phyloP scores from a whole-genome alignment of 768 basidiomycete species.

The Serendipita indica region DNA sequence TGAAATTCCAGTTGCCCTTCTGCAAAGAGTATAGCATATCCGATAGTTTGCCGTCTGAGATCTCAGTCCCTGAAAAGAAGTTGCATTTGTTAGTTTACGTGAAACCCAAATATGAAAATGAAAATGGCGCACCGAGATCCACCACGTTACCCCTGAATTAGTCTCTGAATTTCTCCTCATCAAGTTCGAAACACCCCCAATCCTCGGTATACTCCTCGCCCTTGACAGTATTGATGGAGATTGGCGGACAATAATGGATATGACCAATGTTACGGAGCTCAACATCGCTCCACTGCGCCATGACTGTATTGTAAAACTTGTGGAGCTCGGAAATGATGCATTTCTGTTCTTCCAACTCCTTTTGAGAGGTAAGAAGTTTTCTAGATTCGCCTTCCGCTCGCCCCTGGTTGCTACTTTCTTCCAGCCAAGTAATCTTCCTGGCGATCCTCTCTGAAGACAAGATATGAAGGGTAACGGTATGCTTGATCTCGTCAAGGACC shows the following conservation, averaged over 20 bases:
- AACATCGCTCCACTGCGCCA: slow-evolving; percentile 11
- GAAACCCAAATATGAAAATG: slow-evolving; percentile 7
- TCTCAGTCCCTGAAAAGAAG: slow-evolving; percentile 11
- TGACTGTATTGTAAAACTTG: slow-evolving; percentile 10
- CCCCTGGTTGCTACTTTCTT: slow-evolving; percentile 7
- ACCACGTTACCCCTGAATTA: slow-evolving; percentile 14
- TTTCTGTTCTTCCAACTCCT: slow-evolving; percentile 5
- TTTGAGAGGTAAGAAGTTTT: background rate
- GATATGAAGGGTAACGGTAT: slow-evolving; percentile 15
- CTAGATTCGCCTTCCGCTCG: background rate
- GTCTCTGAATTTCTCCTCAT: slow-evolving; percentile 11
- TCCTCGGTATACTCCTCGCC: slow-evolving; percentile 13
- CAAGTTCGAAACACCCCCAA: slow-evolving; percentile 9
- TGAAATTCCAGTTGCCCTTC: slow-evolving; percentile 8
- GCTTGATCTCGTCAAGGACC: slow-evolving; percentile 24
- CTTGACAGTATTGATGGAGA: slow-evolving; percentile 12
- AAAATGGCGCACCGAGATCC: slow-evolving; percentile 14
- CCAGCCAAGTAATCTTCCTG: slow-evolving; percentile 18
- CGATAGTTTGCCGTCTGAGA: background rate
- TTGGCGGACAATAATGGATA: slow-evolving; percentile 8
- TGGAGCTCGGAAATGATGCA: slow-evolving; percentile 12
- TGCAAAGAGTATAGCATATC: slow-evolving; percentile 9
- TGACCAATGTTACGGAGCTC: slow-evolving; percentile 14
- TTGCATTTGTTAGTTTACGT: slow-evolving; percentile 8
- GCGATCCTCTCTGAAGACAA: slow-evolving; percentile 15